A percentile compares a stretch with the other conserved stretches of the same genome.
phyloP scores from a whole-genome alignment of 2,329 filamentous ascomycete genomes.

The Lasiodiplodia sp. region DNA sequence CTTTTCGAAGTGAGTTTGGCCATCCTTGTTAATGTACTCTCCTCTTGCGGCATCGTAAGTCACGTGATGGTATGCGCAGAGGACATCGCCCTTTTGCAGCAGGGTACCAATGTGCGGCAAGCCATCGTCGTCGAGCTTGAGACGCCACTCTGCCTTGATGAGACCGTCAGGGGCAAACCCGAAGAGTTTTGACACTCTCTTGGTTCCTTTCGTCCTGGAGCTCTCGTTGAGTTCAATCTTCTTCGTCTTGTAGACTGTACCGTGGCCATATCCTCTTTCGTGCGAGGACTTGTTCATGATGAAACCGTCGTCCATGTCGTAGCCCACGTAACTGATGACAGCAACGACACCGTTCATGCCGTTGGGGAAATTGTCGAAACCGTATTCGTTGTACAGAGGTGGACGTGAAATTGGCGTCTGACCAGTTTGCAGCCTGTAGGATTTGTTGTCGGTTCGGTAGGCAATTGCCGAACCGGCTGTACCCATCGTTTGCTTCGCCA shows the following conservation, averaged over 20 bases:
- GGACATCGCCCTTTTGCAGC: conserved; percentile 79
- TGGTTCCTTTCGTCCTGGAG: conserved; percentile 67
- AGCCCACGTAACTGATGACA: conserved; percentile 97
- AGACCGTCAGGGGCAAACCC: conserved; percentile 84
- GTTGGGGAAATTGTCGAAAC: conserved; percentile 97
- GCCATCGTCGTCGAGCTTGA: conserved; percentile 84
- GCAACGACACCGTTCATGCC: conserved; percentile 95
- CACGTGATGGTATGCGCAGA: conserved; percentile 91
- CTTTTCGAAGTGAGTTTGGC: conserved; percentile 84
- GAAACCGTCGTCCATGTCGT: conserved; percentile 99
- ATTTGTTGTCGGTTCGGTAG: conserved; percentile 96
- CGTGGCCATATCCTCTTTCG: conserved; percentile 93
- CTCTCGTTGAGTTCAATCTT: conserved; percentile 87
- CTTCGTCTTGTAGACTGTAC: conserved; percentile 98
- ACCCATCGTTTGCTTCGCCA: conserved; percentile 99
- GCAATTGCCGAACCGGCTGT: conserved; percentile 85
- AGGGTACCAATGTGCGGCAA: conserved; percentile 80
- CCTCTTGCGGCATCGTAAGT: conserved; percentile 75
- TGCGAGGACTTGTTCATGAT: conserved; percentile 98
- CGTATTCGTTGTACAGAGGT: conserved; percentile 93
- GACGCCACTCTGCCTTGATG: conserved; percentile 73
- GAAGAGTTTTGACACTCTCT: conserved; percentile 80
- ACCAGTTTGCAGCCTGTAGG: conserved; percentile 91
- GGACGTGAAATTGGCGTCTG: conserved; percentile 94
- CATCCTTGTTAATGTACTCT: conserved; percentile 83